phyloP scores from a whole-genome alignment of 2,329 filamentous ascomycete genomes.

The Fusarium sp. region DNA sequence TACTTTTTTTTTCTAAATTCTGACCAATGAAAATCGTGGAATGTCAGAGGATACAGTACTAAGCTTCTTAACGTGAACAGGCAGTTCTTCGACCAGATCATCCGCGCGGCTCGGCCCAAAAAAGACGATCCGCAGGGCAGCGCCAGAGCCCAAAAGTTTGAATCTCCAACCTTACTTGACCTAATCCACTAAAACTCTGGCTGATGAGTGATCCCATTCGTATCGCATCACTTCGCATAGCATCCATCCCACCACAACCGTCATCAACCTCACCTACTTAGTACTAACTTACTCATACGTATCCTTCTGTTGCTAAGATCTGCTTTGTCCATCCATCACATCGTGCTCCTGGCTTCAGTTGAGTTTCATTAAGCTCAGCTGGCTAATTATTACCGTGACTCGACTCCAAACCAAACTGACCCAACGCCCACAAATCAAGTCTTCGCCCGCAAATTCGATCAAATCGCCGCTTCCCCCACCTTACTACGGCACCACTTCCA shows the following conservation, averaged over 20 bases:
- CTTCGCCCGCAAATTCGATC: constrained; percentile 37
- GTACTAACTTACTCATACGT: constrained; percentile 3
- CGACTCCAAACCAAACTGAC: constrained; percentile 10
- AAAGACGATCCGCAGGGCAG: constrained; percentile 33
- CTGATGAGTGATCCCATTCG: constrained; percentile 27
- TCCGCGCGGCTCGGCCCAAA: constrained; percentile 41
- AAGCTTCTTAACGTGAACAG: constrained; percentile 31
- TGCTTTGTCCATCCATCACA: constrained; percentile 21
- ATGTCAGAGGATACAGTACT: constrained; percentile 9
- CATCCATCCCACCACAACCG: constrained; percentile 1
- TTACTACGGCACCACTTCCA: constrained; percentile 46
- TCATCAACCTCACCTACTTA: neutral
- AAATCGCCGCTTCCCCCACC: constrained; percentile 45
- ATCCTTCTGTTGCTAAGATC: constrained; percentile 14
- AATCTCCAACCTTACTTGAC: constrained; percentile 39
- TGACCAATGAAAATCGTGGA: constrained; percentile 8
- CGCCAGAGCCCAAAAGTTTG: constrained; percentile 34
- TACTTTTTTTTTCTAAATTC: neutral
- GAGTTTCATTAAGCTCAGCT: neutral
- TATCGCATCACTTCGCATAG: neutral
- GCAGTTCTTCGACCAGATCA: constrained; percentile 33
- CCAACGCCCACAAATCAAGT: constrained; percentile 40
- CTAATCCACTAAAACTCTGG: constrained; percentile 34
- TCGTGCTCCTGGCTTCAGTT: constrained; percentile 4
- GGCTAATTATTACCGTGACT: neutral